Conservation (phyloP, 805 yeast genomes). For the Candida sphagnicola region DNA sequence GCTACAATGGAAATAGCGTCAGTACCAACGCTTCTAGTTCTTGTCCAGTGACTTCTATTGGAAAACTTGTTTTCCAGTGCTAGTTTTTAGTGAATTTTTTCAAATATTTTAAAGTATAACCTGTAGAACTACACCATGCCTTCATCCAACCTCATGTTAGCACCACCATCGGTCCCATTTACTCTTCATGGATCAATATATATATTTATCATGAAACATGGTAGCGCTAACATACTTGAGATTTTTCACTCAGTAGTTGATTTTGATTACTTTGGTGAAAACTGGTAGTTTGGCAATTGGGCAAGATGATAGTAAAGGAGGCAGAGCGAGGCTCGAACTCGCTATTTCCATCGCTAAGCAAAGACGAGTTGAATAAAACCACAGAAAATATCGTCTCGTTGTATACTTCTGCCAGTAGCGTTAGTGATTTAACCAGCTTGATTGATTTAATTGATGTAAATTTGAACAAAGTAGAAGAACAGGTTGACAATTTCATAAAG, state of each 20-base stretch:
- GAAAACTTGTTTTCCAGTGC: too few relatives aligned
- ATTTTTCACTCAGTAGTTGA: not conserved
- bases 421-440: conserved; percentile 25
- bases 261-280: not conserved
- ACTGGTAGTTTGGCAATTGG: too few relatives aligned
- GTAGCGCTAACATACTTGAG: conserved; percentile 1
- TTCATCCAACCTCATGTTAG: too few relatives aligned
- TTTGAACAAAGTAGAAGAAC: conserved; percentile 19
- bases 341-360: conserved; percentile 3
- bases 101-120: too few relatives aligned
- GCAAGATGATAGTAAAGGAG: conserved; percentile 1
- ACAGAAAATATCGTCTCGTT: conserved; percentile 7
- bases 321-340: not conserved
- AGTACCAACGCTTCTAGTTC: too few relatives aligned
- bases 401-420: conserved; percentile 20
- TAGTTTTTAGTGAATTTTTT: too few relatives aligned
- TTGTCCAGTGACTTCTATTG: too few relatives aligned
- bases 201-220: not conserved
- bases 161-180: too few relatives aligned
- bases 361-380: conserved; percentile 4
- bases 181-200: too few relatives aligned
- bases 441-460: conserved; percentile 24
- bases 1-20: too few relatives aligned
- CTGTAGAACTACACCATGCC: too few relatives aligned
- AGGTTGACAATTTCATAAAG: conserved; percentile 20